Evolutionary conservation across 208 protist species (phyloP).

Genomic region (Wallacemonas sp.): DNA sequence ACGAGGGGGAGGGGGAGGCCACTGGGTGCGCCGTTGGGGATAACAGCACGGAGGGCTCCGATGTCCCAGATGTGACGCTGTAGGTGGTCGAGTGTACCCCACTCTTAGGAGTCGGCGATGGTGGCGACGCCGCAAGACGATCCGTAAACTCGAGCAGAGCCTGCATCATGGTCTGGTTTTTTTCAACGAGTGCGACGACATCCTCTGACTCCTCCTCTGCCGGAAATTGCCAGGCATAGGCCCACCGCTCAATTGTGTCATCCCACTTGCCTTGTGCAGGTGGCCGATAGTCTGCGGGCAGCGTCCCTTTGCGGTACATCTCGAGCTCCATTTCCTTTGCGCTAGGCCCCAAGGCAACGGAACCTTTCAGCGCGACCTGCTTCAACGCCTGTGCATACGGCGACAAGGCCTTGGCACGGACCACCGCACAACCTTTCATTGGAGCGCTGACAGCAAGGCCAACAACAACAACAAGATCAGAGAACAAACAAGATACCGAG

Average conservation of each 20-base stretch:
- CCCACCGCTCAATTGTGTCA: slow-evolving; percentile 91
- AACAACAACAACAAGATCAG: too few species aligned
- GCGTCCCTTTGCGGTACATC: slow-evolving; percentile 73
- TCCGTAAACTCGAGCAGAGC: slow-evolving; percentile 66
- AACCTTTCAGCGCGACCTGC: slow-evolving; percentile 80
- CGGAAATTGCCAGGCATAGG: slow-evolving; percentile 91
- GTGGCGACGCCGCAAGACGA: slow-evolving; percentile 45
- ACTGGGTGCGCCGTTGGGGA: neutral
- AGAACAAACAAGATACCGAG: too few species aligned
- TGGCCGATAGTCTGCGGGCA: slow-evolving; percentile 84
- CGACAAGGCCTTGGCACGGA: slow-evolving; percentile 65
- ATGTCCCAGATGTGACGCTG: slow-evolving; percentile 7
- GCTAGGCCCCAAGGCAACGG: slow-evolving; percentile 69
- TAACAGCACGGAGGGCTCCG: neutral
- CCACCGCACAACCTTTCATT: slow-evolving; percentile 19
- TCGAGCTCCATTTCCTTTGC: slow-evolving; percentile 84
- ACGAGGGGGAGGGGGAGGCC: neutral
- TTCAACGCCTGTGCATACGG: slow-evolving; percentile 88
- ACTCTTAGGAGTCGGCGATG: slow-evolving; percentile 40
- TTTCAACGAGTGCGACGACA: slow-evolving; percentile 40
- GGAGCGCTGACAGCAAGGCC: too few species aligned
- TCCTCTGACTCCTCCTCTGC: slow-evolving; percentile 73
- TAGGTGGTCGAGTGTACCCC: slow-evolving; percentile 54
- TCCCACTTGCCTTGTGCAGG: slow-evolving; percentile 89
- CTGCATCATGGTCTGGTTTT: slow-evolving; percentile 58